phyloP scores from a whole-genome alignment of 352 stramenopile genomes.

The Phytophthora idaei region DNA sequence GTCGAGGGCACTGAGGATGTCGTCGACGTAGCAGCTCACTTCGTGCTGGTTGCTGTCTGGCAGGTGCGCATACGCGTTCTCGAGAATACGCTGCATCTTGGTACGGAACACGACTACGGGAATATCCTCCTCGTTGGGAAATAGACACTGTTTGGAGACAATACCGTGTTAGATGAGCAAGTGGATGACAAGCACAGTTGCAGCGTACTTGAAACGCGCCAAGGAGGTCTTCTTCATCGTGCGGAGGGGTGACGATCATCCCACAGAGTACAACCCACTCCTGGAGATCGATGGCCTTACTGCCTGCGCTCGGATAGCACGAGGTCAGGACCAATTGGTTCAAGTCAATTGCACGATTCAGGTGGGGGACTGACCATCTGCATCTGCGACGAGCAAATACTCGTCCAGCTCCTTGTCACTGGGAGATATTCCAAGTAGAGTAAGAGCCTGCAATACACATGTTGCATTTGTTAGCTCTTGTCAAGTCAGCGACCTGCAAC shows the following conservation, averaged over 20 bases:
- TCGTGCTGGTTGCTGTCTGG: slow-evolving; percentile 73
- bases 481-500: not conserved
- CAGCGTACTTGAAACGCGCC: slow-evolving; percentile 57
- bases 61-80: slow-evolving; percentile 67
- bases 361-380: slow-evolving; percentile 35
- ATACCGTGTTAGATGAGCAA: slow-evolving; percentile 3
- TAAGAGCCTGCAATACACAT: slow-evolving; percentile 40
- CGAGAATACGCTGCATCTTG: slow-evolving; percentile 72
- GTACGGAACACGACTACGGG: slow-evolving; percentile 67
- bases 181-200: not conserved
- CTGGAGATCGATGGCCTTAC: slow-evolving; percentile 70
- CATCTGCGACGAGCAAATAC: slow-evolving; percentile 66
- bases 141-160: slow-evolving; percentile 42
- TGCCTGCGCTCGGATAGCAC: slow-evolving; percentile 27
- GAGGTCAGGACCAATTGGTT: not conserved
- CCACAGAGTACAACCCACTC: slow-evolving; percentile 73
- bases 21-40: slow-evolving; percentile 74
- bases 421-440: slow-evolving; percentile 56
- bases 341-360: not conserved
- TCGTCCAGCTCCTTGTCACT: slow-evolving; percentile 74
- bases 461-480: not conserved
- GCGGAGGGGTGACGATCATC: slow-evolving; percentile 59
- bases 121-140: slow-evolving; percentile 67
- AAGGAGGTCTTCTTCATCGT: slow-evolving; percentile 57
- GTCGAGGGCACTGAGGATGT: slow-evolving; percentile 68